A percentile compares a stretch with the other conserved stretches of the same genome.
phyloP scores from a whole-genome alignment of 2,329 filamentous ascomycete genomes.

The Chaetomiaceae sp. region DNA sequence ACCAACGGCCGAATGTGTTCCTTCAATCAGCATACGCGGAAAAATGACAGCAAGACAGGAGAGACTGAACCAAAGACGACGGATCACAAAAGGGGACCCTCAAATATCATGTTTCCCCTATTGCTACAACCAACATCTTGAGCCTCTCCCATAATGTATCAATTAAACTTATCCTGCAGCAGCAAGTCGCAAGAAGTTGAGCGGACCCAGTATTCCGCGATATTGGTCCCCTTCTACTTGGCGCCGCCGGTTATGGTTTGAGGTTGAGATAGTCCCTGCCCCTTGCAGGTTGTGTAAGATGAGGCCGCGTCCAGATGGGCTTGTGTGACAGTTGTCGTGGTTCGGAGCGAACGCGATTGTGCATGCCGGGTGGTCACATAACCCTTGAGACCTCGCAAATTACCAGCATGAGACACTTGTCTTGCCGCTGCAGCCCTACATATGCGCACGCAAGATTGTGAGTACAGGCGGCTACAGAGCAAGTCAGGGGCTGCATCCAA shows the following conservation, averaged over 20 bases:
- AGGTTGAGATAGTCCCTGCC: neutral
- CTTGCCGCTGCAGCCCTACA: neutral
- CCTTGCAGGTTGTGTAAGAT: conserved; percentile 2
- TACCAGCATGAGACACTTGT: neutral
- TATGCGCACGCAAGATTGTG: neutral
- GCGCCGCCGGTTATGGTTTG: conserved; percentile 1
- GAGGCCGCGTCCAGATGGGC: neutral
- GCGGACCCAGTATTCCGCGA: too few relatives aligned
- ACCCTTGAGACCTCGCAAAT: neutral
- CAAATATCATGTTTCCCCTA: too few relatives aligned
- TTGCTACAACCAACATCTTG: too few relatives aligned
- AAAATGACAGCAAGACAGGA: neutral
- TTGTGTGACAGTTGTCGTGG: neutral
- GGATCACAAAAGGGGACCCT: neutral
- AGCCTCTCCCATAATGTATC: too few relatives aligned
- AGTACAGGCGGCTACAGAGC: conserved; percentile 5
- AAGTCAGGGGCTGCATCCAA: too few relatives aligned
- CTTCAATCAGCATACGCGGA: neutral
- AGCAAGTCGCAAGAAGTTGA: neutral
- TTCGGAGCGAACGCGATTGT: neutral
- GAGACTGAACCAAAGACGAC: neutral
- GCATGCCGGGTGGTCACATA: conserved; percentile 2
- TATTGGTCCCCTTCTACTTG: too few relatives aligned
- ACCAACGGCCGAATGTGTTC: conserved; percentile 2
- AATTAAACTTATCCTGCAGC: too few relatives aligned